Conservation (phyloP, 805 yeast genomes). For the Yamadazyma philogaea region DNA sequence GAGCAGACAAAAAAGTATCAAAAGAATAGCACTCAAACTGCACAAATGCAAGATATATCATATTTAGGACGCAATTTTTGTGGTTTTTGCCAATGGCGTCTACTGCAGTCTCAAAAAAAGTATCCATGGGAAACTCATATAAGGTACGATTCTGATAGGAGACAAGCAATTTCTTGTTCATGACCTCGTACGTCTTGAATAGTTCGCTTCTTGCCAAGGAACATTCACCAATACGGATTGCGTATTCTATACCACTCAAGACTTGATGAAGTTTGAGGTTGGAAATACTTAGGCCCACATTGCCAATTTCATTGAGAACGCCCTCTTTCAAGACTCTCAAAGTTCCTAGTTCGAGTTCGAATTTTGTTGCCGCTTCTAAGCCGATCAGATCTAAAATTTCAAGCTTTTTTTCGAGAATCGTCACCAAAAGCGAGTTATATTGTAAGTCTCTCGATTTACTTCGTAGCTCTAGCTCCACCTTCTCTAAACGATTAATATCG, state of each 20-base stretch:
- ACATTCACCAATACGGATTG: background rate
- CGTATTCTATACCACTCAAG: background rate
- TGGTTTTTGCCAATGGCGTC: background rate
- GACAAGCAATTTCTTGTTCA: background rate
- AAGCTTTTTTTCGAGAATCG: constrained; percentile 3
- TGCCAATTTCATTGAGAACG: background rate
- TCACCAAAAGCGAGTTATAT: constrained; percentile 3
- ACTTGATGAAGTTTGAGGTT: constrained; percentile 1
- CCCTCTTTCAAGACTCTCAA: background rate
- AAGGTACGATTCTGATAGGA: background rate
- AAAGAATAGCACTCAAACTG: constrained; percentile 3
- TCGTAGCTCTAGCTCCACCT: background rate
- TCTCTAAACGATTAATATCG: background rate
- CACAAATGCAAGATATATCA: background rate
- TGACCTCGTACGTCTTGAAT: background rate
- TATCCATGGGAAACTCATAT: background rate
- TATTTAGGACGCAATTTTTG: background rate
- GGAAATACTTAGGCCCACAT: background rate
- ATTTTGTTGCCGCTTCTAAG: background rate
- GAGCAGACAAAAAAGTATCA: background rate
- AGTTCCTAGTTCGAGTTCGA: background rate
- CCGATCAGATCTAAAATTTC: background rate
- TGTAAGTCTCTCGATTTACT: constrained; percentile 11
- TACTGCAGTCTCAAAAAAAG: background rate
- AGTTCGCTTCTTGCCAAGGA: background rate